These are phyloP conservation scores for Nephelium lappaceum DNA, from an alignment of 345 rosid genomes.

Conservation along the genomic window DNA sequence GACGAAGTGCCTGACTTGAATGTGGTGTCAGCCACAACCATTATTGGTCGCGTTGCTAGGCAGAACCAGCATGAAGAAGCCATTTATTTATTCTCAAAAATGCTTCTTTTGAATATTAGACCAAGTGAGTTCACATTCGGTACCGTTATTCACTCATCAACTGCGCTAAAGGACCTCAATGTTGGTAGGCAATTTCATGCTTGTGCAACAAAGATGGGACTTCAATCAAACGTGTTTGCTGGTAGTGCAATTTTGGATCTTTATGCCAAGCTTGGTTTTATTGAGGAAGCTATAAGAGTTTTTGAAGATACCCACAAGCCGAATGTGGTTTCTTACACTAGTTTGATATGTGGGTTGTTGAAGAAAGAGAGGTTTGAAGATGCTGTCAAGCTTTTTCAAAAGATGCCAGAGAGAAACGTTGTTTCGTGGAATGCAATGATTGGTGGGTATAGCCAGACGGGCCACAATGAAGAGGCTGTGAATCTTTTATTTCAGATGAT, in stretches of 20 bases:
- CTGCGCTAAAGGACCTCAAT: conserved; percentile 41
- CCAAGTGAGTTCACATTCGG: conserved; percentile 82
- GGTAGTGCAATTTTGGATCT: conserved; percentile 65
- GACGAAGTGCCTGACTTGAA: conserved; percentile 54
- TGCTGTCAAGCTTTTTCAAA: conserved; percentile 49
- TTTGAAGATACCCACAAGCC: conserved; percentile 62
- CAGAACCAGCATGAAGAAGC: conserved; percentile 50
- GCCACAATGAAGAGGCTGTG: conserved; percentile 76
- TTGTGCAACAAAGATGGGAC: conserved; percentile 61
- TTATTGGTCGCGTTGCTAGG: conserved; percentile 53
- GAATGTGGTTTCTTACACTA: conserved; percentile 73
- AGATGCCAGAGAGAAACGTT: conserved; percentile 70
- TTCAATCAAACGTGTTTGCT: conserved; percentile 64
- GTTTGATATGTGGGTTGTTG: conserved; percentile 60
- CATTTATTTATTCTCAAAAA: conserved; percentile 44
- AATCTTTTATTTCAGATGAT: conserved; percentile 65
- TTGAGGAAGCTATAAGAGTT: conserved; percentile 53
- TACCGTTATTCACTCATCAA: conserved; percentile 57
- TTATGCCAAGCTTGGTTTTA: conserved; percentile 57
- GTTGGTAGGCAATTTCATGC: conserved; percentile 67
- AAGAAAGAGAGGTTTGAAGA: conserved; percentile 47
- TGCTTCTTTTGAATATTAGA: conserved; percentile 49
- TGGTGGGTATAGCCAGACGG: conserved; percentile 76
- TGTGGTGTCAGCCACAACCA: conserved; percentile 59
- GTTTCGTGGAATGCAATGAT: conserved; percentile 85